These are phyloP conservation scores for Xylaria sp. DNA, from an alignment of 2,329 filamentous ascomycete species.

Conservation along the genomic window DNA sequence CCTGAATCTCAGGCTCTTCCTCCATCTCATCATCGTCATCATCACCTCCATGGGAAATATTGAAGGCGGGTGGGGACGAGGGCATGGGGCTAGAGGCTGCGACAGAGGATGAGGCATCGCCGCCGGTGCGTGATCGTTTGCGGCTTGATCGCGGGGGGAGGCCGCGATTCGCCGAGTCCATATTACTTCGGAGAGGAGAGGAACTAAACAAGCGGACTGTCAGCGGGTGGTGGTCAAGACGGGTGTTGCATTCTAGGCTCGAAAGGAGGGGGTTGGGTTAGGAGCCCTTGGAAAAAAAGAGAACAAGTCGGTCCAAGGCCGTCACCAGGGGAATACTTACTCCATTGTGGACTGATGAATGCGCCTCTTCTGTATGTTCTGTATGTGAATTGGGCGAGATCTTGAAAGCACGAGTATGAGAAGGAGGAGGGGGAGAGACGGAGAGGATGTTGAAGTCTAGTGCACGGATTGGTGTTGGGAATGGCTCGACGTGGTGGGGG, in stretches of 20 bases:
- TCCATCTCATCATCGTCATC: constrained; percentile 74
- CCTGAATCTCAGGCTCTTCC: constrained; percentile 73
- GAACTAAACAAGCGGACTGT: constrained; percentile 14
- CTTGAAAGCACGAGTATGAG: not conserved
- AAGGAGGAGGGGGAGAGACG: not conserved
- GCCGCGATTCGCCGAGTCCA: constrained; percentile 83
- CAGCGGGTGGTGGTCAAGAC: not conserved
- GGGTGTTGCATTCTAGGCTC: not conserved
- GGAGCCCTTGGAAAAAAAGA: not conserved
- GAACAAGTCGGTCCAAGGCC: too few species aligned
- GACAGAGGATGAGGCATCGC: constrained; percentile 57
- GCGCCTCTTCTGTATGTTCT: not conserved
- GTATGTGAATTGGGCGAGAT: not conserved
- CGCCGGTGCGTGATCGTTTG: constrained; percentile 60
- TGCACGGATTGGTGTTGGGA: too few species aligned
- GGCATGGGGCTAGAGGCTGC: constrained; percentile 67
- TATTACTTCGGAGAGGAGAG: constrained; percentile 80
- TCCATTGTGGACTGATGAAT: not conserved
- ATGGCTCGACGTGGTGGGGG: too few species aligned
- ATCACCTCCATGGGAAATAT: constrained; percentile 69
- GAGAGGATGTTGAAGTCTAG: too few species aligned
- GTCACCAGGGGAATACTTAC: not conserved
- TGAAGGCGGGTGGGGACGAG: constrained; percentile 68
- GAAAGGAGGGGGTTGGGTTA: not conserved
- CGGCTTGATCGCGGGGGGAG: constrained; percentile 56